Evolutionary conservation across 371 early-diverging fungal genomes (phyloP).

Genomic region (Pancytospora epiphaga): DNA sequence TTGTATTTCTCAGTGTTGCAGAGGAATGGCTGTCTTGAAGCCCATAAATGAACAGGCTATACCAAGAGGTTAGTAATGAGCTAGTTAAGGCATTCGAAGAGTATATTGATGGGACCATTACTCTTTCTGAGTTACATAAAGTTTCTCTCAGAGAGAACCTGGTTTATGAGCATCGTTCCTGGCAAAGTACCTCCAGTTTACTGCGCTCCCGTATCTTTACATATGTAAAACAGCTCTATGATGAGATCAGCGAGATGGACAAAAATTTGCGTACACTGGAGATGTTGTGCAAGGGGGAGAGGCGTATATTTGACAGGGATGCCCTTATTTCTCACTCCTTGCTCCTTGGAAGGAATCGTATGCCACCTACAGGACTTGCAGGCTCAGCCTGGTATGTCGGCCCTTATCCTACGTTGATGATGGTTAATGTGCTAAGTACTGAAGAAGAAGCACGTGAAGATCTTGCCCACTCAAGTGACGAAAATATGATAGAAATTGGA

Average conservation of each 20-base stretch:
- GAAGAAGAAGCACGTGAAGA: not conserved
- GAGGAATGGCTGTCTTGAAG: not conserved
- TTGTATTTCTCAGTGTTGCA: no score
- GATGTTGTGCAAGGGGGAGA: not conserved
- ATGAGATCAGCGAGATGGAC: not conserved
- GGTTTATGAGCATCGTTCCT: not conserved
- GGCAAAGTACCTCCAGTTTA: not conserved
- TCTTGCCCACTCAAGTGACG: not conserved
- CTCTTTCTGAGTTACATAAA: not conserved
- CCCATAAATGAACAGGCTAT: constrained; percentile 1
- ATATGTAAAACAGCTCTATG: not conserved
- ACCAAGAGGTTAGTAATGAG: not conserved
- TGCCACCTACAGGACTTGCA: not conserved
- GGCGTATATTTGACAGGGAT: not conserved
- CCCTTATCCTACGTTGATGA: not conserved
- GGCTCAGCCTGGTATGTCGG: constrained; percentile 2
- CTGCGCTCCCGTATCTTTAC: not conserved
- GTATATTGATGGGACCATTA: not conserved
- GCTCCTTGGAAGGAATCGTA: not conserved
- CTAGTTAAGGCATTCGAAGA: not conserved
- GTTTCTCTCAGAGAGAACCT: not conserved
- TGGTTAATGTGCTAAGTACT: not conserved
- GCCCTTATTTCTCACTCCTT: not conserved
- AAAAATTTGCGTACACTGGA: not conserved
- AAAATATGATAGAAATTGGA: no score